A percentile compares a stretch with the other conserved stretches of the same genome.
phyloP scores from a whole-genome alignment of 257 asterid species.

The Voacanga thouarsii region DNA sequence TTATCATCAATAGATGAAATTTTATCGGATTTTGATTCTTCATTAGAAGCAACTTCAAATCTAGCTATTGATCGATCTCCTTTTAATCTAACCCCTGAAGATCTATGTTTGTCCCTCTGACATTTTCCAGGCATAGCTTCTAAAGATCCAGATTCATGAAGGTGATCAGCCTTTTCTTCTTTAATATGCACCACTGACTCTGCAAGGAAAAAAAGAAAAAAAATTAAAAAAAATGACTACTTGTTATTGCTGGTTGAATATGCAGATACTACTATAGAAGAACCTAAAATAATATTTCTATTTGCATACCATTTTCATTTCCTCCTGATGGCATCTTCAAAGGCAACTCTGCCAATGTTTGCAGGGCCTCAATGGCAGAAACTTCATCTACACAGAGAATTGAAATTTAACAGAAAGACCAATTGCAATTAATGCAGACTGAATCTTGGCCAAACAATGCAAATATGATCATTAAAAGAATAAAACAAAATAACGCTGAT shows the following conservation, averaged over 20 bases:
- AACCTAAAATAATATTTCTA: no score
- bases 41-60: conserved; percentile 45
- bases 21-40: conserved; percentile 50
- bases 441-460: neutral
- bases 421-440: neutral
- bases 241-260: no score
- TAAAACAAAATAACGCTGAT: neutral
- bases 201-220: conserved; percentile 12
- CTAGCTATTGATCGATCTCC: conserved; percentile 38
- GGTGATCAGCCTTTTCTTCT: conserved; percentile 47
- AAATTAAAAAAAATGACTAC: neutral
- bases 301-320: conserved; percentile 61
- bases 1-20: conserved; percentile 33
- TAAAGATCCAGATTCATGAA: conserved; percentile 49
- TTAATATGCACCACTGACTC: conserved; percentile 30
- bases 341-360: conserved; percentile 80
- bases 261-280: no score
- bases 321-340: conserved; percentile 60
- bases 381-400: conserved; percentile 58
- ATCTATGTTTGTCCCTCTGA: conserved; percentile 45
- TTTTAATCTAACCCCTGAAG: conserved; percentile 47
- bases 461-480: no score
- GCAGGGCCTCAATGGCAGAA: conserved; percentile 67
- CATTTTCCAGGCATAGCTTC: conserved; percentile 40
- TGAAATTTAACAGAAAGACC: neutral